Evolutionary conservation across 1,139 yeast genomes (phyloP).

Genomic region (Pichia sp.): DNA sequence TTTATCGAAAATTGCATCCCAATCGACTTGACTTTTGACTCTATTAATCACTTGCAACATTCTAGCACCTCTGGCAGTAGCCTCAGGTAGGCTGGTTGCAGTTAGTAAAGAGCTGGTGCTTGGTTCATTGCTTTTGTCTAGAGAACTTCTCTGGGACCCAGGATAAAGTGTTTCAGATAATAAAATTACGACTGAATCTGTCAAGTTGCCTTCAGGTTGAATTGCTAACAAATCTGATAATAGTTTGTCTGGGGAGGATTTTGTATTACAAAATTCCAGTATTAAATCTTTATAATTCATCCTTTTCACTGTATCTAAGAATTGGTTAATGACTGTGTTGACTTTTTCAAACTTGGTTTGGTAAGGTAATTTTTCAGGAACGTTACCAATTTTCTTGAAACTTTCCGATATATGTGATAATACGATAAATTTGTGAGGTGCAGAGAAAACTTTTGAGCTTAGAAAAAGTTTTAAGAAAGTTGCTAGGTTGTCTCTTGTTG

Average conservation of each 20-base stretch:
- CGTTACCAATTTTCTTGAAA: conserved; percentile 9
- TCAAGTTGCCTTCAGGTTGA: conserved; percentile 21
- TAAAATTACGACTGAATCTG: conserved; percentile 46
- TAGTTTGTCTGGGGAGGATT: conserved; percentile 49
- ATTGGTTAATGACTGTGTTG: conserved; percentile 21
- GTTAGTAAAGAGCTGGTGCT: conserved; percentile 37
- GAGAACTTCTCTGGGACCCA: conserved; percentile 50
- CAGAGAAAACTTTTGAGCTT: conserved; percentile 27
- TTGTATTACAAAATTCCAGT: conserved; percentile 46
- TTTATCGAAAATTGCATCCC: conserved; percentile 34
- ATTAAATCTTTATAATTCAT: conserved; percentile 41
- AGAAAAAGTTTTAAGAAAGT: conserved; percentile 27
- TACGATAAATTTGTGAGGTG: conserved; percentile 31
- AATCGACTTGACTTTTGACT: conserved; percentile 38
- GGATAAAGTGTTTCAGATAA: conserved; percentile 59
- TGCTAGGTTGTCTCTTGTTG: conserved; percentile 20
- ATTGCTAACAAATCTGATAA: conserved; percentile 34
- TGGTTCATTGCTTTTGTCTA: conserved; percentile 11
- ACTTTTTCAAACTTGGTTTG: conserved; percentile 17
- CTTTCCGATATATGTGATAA: conserved; percentile 25
- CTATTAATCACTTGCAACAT: conserved; percentile 43
- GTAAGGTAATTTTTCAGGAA: conserved; percentile 7
- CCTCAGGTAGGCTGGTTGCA: conserved; percentile 53
- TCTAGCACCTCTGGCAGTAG: conserved; percentile 62
- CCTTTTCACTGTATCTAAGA: conserved; percentile 27